Base-by-base conservation (phyloP, 371 early-diverging fungal genomes). In the Mortierella sp. region DNA sequence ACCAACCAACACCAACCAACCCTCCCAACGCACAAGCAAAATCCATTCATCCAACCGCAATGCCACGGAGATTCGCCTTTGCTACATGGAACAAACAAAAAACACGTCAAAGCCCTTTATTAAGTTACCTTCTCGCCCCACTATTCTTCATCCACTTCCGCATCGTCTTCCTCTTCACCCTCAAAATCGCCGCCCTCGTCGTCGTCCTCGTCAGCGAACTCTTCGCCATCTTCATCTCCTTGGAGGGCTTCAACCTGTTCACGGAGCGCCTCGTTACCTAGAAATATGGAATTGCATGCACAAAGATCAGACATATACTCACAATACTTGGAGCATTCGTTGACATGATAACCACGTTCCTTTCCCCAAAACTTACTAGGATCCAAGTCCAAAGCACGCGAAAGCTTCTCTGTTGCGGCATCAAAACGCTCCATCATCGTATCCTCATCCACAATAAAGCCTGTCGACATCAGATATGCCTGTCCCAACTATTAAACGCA, bases 391-490 rank as follows among this genome's bases (percentile, higher is more conserved):
- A 84, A 73, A 4, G 88, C 88, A n/a, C 76, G 74, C 27, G 44
- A 70, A 10, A 89, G 84, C 49, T 76, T 83, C 41, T 84, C 83
- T 3, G 79, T 83, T 12, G 85, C 89, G n/a, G 76, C 78, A 72
- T 87, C 85, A 70, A 80, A 80, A 1, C 84, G 80, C 38, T 87
- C 83, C 75, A 89, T 80, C 60, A 83, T 75, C 55, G 65, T 16
- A 43, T 89, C 88, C 18, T 89, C 89, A 35, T 89, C 86, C n/a
- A 75, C 80, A 32, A 74, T 79, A 54, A 88, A 58, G n/a, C 75
- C 80, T 18, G 81, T 77, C 54, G 88, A 82, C 83, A 89, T 83
- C 68, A 89, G 63, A 77, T 83, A 89, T 4, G 81, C 85, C 72
- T 89, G 85, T 10, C 89, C 89, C 63, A 87, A 68, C 89, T 89